phyloP scores from a whole-genome alignment of 768 basidiomycete genomes.

The Phanerodontia chrysosporium region DNA sequence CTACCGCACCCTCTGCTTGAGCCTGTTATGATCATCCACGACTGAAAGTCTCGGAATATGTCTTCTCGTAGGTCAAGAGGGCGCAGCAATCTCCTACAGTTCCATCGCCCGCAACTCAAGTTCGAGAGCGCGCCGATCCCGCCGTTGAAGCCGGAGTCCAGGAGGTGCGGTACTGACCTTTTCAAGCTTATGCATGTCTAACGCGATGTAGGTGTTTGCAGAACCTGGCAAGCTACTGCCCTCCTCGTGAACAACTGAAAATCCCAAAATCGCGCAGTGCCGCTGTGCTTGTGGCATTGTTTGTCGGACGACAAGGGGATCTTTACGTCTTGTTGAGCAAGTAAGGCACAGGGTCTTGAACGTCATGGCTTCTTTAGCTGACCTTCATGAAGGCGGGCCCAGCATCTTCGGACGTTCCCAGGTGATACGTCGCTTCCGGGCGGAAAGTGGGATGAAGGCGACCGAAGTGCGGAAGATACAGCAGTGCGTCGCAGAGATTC shows the following conservation, averaged over 20 bases:
- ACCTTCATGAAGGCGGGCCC: conserved; percentile 52
- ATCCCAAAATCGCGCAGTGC: conserved; percentile 60
- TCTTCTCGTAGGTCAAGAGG: background rate
- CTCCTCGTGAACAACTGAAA: conserved; percentile 31
- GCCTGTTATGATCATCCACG: background rate
- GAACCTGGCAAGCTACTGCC: conserved; percentile 47
- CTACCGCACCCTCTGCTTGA: no score
- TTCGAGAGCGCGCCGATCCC: conserved; percentile 41
- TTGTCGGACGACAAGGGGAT: conserved; percentile 80
- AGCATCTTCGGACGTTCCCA: conserved; percentile 69
- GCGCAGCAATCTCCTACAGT: conserved; percentile 39
- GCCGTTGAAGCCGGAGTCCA: conserved; percentile 32
- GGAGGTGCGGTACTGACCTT: no score
- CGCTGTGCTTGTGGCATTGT: conserved; percentile 80
- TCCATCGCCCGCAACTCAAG: conserved; percentile 42
- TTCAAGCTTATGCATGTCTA: background rate
- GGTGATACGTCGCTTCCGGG: conserved; percentile 89
- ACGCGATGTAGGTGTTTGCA: conserved; percentile 46
- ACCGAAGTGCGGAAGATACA: conserved; percentile 70
- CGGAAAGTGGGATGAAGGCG: conserved; percentile 70
- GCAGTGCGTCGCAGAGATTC: conserved; percentile 52
- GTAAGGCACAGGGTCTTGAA: conserved; percentile 41
- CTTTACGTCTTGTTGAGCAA: conserved; percentile 81
- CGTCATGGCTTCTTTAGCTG: background rate
- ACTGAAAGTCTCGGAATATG: background rate